Evolutionary conservation across 83 land plant species (phyloP).

Genomic region (Isoetes engelmannii): DNA sequence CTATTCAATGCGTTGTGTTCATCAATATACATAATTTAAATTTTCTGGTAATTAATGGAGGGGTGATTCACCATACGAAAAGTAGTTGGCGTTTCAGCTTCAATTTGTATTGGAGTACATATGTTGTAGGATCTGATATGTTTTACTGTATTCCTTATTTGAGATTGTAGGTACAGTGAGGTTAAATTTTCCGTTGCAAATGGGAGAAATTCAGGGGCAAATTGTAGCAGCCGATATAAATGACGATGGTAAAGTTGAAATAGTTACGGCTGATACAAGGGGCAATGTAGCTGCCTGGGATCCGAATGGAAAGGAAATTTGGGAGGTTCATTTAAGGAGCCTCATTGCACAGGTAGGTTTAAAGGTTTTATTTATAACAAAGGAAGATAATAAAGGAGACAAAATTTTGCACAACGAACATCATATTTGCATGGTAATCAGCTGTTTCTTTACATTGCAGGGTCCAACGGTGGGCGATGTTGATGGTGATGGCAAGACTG

Average conservation of each 20-base stretch:
- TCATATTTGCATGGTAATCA: not conserved
- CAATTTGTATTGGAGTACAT: too few species aligned
- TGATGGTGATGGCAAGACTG: slow-evolving; percentile 93
- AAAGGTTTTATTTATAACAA: too few species aligned
- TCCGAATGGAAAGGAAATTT: slow-evolving; percentile 66
- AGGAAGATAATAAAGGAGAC: not conserved
- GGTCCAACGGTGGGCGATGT: slow-evolving; percentile 91
- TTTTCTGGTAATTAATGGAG: not conserved
- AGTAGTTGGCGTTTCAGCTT: not conserved
- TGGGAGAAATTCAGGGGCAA: slow-evolving; percentile 94
- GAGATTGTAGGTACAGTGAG: slow-evolving; percentile 40
- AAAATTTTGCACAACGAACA: not conserved
- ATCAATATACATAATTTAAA: too few species aligned
- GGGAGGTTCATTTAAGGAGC: slow-evolving; percentile 81
- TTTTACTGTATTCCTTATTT: not conserved
- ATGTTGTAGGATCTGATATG: too few species aligned
- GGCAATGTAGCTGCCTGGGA: slow-evolving; percentile 98
- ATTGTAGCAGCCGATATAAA: slow-evolving; percentile 91
- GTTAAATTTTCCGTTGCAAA: slow-evolving; percentile 74
- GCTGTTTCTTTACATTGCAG: slow-evolving; percentile 24
- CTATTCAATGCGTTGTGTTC: too few species aligned
- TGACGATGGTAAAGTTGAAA: slow-evolving; percentile 90
- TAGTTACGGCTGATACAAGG: slow-evolving; percentile 75
- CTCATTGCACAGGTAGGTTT: slow-evolving; percentile 72
- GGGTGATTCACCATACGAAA: not conserved